Base-by-base conservation (phyloP, 805 yeast genomes). In the Scheffersomyces amazonensis region DNA sequence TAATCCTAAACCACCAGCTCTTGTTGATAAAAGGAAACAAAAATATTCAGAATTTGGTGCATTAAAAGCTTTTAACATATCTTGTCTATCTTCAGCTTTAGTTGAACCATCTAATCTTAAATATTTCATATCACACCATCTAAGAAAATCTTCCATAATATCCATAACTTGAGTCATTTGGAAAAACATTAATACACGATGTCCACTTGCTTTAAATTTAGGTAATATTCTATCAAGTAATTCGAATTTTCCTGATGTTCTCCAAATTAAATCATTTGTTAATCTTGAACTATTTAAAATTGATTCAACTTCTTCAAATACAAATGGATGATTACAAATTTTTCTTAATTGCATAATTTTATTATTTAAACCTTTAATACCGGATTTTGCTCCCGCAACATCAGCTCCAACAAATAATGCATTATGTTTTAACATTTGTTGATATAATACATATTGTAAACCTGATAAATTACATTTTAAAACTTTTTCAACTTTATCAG, bases 121-220 rank as follows among this genome's bases (percentile, higher is more conserved):
- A 54, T 84, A 86, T 50, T 82, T 78, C 74, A 85, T 64, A 31
- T 73, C 79, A 47, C 75, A 72, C 62, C 76, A 73, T 49, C 90
- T 71, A 52, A 86, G 66, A 58, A 77, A 86, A 60, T 86, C 95
- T 60, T 86, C 95, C 89, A 86, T 85, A 30, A 86, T 86, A 56
- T 85, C 88, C 95, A 86, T 86, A 38, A 86, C 87, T 54, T 83
- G 88, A 0, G 95, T 86, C 95, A 86, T 86, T 63, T 86, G 95
- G 68, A 86, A 86, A 53, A 86, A 86, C 60, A 86, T 81, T 60
- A 86, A 71, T 3, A 85, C 88, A 56, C 90, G 72, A 55, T 86
- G 95, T 2, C 89, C 89, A 5, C 82, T 66, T 0, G 77, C 82
- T 48, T 81, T 78, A 55, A 83, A 80, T 56, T 86, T 86, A 10